These are phyloP conservation scores for Cerioporus squamosus DNA, from an alignment of 1,284 basidiomycete species.

Conservation along the genomic window DNA sequence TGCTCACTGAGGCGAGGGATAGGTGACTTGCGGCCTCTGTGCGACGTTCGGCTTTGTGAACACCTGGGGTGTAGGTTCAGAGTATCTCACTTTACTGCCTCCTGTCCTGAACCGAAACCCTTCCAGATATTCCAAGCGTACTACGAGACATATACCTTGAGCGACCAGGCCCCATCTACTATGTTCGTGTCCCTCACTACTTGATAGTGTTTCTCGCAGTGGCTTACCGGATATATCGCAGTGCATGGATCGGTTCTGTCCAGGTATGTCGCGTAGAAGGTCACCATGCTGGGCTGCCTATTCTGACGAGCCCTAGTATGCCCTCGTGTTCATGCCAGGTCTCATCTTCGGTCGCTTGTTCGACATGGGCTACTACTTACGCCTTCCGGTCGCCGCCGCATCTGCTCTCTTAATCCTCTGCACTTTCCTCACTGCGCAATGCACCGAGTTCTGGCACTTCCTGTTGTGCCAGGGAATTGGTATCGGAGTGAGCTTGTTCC, in stretches of 20 bases:
- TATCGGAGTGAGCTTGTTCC: slow-evolving; percentile 40
- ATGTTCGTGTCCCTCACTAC: slow-evolving; percentile 47
- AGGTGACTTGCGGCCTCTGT: slow-evolving; percentile 31
- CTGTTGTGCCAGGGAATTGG: slow-evolving; percentile 53
- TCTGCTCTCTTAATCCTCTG: slow-evolving; percentile 43
- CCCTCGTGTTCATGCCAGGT: slow-evolving; percentile 49
- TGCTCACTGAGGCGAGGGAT: neutral
- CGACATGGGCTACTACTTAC: slow-evolving; percentile 55
- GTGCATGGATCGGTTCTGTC: slow-evolving; percentile 77
- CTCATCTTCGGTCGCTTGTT: slow-evolving; percentile 55
- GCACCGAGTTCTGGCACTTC: slow-evolving; percentile 56
- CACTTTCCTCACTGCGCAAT: slow-evolving; percentile 54
- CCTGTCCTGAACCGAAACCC: no score
- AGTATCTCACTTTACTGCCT: neutral
- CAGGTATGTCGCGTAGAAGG: slow-evolving; percentile 22
- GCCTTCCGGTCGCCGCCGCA: slow-evolving; percentile 39
- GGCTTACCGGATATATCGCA: slow-evolving; percentile 25
- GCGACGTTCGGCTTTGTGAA: slow-evolving; percentile 50
- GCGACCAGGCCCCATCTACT: slow-evolving; percentile 44
- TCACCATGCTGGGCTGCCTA: no score
- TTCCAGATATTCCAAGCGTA: slow-evolving; percentile 49
- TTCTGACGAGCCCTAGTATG: slow-evolving; percentile 35
- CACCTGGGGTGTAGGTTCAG: slow-evolving; percentile 44
- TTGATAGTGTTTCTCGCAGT: neutral
- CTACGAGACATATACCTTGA: slow-evolving; percentile 42